Evolutionary conservation across 805 yeast genomes (phyloP).

Genomic region (Myxozyma udenii): DNA sequence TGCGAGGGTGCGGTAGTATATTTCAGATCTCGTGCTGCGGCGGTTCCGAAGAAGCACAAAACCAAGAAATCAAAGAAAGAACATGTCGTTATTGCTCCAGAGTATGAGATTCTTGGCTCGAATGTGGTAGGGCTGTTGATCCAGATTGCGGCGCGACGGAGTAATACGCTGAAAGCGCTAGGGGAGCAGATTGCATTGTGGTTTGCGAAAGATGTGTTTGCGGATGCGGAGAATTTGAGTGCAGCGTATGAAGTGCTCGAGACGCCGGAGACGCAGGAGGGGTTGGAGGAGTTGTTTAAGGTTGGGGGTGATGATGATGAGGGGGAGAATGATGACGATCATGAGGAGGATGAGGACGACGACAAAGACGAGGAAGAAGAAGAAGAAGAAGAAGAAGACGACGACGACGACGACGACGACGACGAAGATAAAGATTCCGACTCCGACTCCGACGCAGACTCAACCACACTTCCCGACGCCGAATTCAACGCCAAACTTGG

Average conservation of each 20-base stretch:
- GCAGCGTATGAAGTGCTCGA: constrained; percentile 13
- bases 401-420: constrained; percentile 3
- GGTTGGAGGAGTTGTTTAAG: constrained; percentile 22
- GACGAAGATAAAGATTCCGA: not conserved
- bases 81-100: not conserved
- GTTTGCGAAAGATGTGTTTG: constrained; percentile 5
- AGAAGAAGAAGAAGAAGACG: constrained; percentile 17
- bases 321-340: constrained; percentile 11
- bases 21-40: not conserved
- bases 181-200: constrained; percentile 11
- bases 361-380: constrained; percentile 4
- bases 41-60: not conserved
- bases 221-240: constrained; percentile 10
- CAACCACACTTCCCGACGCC: not conserved
- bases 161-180: constrained; percentile 4
- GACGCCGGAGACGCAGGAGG: constrained; percentile 15
- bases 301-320: constrained; percentile 16
- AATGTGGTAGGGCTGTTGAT: constrained; percentile 11
- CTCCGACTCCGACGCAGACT: not conserved
- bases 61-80: not conserved
- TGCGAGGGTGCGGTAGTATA: not conserved
- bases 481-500: constrained; percentile 20
- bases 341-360: constrained; percentile 10
- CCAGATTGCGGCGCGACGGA: constrained; percentile 12
- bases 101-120: not conserved